Base-by-base conservation (phyloP, 2,329 filamentous ascomycete species). In the Colletotrichum viniferum region DNA sequence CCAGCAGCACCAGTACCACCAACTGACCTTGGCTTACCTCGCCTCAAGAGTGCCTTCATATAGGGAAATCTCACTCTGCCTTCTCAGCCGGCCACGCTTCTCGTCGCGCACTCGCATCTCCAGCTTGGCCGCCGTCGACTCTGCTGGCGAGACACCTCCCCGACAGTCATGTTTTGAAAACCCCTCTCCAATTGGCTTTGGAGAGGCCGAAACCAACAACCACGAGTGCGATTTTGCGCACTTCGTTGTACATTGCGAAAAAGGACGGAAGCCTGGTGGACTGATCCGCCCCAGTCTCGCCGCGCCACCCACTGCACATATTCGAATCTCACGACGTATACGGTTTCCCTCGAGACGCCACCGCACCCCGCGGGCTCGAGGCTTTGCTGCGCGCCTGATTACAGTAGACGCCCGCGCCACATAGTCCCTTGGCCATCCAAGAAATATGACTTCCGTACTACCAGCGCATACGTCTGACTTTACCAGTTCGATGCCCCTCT, bases 391-490 rank as follows among this genome's bases (percentile, higher is more conserved):
- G 70, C 68, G 69, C 68, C 72, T 36, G 26, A 68, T 61, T 12
- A 62, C 60, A 55, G 68, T 74, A 72, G 30, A 69, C n/a, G n/a
- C 36, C n/a, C 38, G 43, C 62, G 32, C 63, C 56, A 56, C 62
- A 34, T 55, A 60, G 21, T 63, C 16, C 61, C 48, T 18, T 18
- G 30, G 52, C 52, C 48, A 60, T 26, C 28, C 76, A 67, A 65
- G 69, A 74, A 77, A 55, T 80, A 88, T 88, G 86, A 85, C 85
- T 82, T 86, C 85, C 70, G 81, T 87, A 77, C 81, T 87, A 74
- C 77, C 84, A 77, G 80, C 84, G 76, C 84, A 84, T 77, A 80
- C 82, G 67, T 81, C 81, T 80, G 84, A 86, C 77, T 82, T 85
- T 66, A 85, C 84, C 79, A 80, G 82, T 64, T 80, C 81, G 60